Evolutionary conservation across 2,329 filamentous ascomycete species (phyloP).

Genomic region (Dryadomyces sulphureus): DNA sequence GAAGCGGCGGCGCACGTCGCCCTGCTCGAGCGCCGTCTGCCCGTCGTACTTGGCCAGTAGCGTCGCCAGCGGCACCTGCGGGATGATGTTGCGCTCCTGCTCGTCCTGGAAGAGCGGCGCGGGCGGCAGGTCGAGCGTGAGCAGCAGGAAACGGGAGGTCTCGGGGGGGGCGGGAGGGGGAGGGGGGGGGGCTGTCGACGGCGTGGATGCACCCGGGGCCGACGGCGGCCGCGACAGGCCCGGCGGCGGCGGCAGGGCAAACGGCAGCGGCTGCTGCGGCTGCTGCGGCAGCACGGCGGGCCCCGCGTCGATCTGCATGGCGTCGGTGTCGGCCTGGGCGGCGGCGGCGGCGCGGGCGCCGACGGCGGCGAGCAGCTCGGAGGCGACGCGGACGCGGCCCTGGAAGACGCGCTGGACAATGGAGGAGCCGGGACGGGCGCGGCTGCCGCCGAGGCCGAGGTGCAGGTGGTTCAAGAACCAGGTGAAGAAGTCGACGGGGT

Average conservation of each 20-base stretch:
- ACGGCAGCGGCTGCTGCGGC: neutral
- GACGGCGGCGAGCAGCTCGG: constrained; percentile 37
- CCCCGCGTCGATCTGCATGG: constrained; percentile 8
- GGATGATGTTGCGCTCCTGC: constrained; percentile 89
- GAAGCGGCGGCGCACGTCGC: constrained; percentile 78
- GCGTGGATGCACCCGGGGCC: constrained; percentile 57
- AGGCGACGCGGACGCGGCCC: constrained; percentile 80
- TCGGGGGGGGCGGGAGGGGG: too few species aligned
- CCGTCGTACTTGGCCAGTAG: constrained; percentile 92
- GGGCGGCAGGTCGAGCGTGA: constrained; percentile 83
- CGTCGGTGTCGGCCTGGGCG: constrained; percentile 1
- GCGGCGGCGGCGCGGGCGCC: constrained; percentile 8
- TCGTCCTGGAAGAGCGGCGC: constrained; percentile 94
- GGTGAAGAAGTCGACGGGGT: constrained; percentile 89
- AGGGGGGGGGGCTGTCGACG: too few species aligned
- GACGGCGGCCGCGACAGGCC: constrained; percentile 26
- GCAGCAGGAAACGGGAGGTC: constrained; percentile 78
- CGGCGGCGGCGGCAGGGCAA: constrained; percentile 4
- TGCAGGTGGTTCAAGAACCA: constrained; percentile 98
- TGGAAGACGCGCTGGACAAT: constrained; percentile 91
- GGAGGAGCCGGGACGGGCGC: constrained; percentile 68
- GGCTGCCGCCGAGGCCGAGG: constrained; percentile 77
- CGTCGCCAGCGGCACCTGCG: constrained; percentile 68
- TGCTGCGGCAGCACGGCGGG: neutral
- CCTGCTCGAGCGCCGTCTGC: constrained; percentile 69